Evolutionary conservation across 768 basidiomycete genomes (phyloP).

Genomic region (Pilatotrama ljubarskyi): DNA sequence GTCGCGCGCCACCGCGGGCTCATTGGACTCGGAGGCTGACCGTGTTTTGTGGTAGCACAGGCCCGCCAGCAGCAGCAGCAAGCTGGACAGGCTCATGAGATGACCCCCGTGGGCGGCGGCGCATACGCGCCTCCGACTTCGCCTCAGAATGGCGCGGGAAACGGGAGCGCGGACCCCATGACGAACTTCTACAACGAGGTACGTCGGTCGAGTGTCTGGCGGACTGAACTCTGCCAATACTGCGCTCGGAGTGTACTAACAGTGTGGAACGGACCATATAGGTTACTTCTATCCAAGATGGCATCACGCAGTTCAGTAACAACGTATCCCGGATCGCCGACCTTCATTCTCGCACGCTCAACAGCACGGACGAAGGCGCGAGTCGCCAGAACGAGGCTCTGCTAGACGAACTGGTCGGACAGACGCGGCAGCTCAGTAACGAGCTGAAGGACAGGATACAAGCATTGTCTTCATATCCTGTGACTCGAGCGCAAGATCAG

Average conservation of each 20-base stretch:
- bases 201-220: constrained; percentile 2
- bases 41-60: constrained; percentile 17
- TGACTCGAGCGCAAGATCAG: constrained; percentile 62
- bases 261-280: constrained; percentile 28
- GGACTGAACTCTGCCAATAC: background rate
- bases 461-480: constrained; percentile 64
- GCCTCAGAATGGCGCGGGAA: constrained; percentile 24
- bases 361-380: constrained; percentile 71
- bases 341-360: constrained; percentile 71
- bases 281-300: constrained; percentile 79
- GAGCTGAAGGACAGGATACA: constrained; percentile 74
- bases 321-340: constrained; percentile 71
- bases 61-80: constrained; percentile 33
- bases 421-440: constrained; percentile 70
- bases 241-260: background rate
- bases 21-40: constrained; percentile 8
- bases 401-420: constrained; percentile 66
- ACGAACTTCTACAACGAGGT: constrained; percentile 36
- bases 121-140: constrained; percentile 20
- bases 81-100: constrained; percentile 31
- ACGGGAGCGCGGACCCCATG: constrained; percentile 30
- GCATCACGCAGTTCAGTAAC: constrained; percentile 62
- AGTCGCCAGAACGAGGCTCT: constrained; percentile 60
- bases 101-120: constrained; percentile 27
- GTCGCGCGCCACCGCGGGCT: background rate